phyloP scores from a whole-genome alignment of 805 yeast genomes.

The Zygosaccharomyces pseudorouxii region DNA sequence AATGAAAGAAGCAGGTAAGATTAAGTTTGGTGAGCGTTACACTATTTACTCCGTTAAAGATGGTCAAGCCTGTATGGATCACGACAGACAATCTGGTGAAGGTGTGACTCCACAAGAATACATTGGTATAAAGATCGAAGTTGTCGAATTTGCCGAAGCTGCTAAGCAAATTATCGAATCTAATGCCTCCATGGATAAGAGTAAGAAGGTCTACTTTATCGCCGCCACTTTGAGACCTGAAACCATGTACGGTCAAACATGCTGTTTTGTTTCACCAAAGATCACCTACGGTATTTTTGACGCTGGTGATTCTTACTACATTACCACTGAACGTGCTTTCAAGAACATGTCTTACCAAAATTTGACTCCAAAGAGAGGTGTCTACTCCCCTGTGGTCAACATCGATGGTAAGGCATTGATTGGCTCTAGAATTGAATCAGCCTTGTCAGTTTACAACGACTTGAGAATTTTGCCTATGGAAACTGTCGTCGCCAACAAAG shows the following conservation, averaged over 20 bases:
- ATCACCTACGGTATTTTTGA: conserved; percentile 87
- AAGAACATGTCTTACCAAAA: conserved; percentile 96
- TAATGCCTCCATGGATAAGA: conserved; percentile 35
- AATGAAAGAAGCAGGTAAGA: conserved; percentile 79
- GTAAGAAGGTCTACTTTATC: conserved; percentile 71
- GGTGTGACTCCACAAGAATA: conserved; percentile 97
- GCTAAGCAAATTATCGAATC: conserved; percentile 37
- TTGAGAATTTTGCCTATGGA: conserved; percentile 95
- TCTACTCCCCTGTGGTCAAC: conserved; percentile 52
- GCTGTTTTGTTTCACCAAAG: conserved; percentile 96
- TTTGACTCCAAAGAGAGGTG: conserved; percentile 83
- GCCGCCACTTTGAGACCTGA: conserved; percentile 99
- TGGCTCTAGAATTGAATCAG: conserved; percentile 85
- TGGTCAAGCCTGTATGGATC: conserved; percentile 99
- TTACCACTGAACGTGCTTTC: conserved; percentile 92
- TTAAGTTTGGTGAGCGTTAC: conserved; percentile 97
- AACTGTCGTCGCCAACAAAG: conserved; percentile 88
- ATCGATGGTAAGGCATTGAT: conserved; percentile 70
- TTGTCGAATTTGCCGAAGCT: conserved; percentile 50
- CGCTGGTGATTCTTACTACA: conserved; percentile 69
- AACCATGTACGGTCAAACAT: conserved; percentile 98
- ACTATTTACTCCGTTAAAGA: conserved; percentile 96
- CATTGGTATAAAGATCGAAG: conserved; percentile 83
- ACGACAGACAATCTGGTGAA: conserved; percentile 95
- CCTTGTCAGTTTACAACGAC: conserved; percentile 63